These are phyloP conservation scores for Verticillium albo-atrum DNA, from an alignment of 2,329 filamentous ascomycete genomes.

Conservation along the genomic window DNA sequence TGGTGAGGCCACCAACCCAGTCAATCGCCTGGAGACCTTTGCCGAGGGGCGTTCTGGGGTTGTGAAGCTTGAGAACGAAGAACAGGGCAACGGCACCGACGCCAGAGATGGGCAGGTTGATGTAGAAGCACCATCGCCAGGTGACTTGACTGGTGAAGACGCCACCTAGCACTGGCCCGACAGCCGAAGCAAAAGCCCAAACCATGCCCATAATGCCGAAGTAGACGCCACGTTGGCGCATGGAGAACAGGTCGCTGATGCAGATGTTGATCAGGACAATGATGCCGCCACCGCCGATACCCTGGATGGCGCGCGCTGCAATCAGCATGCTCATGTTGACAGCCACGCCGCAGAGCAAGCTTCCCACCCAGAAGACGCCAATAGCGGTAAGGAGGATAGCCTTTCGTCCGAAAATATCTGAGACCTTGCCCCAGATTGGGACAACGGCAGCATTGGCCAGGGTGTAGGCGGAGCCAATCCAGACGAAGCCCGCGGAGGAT, in stretches of 20 bases:
- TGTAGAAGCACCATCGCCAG: slow-evolving; percentile 55
- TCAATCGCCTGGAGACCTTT: slow-evolving; percentile 59
- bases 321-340: slow-evolving; percentile 43
- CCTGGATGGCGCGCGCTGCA: slow-evolving; percentile 42
- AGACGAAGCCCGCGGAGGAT: slow-evolving; percentile 65
- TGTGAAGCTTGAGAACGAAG: slow-evolving; percentile 63
- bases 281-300: slow-evolving; percentile 47
- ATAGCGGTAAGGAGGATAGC: slow-evolving; percentile 43
- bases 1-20: slow-evolving; percentile 55
- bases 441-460: slow-evolving; percentile 63
- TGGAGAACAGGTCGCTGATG: slow-evolving; percentile 49
- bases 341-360: slow-evolving; percentile 42
- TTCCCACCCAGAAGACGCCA: slow-evolving; percentile 47
- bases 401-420: slow-evolving; percentile 55
- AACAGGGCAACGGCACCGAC: slow-evolving; percentile 52
- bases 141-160: slow-evolving; percentile 57
- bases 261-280: slow-evolving; percentile 48
- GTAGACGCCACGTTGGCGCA: slow-evolving; percentile 40
- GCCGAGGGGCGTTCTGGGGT: slow-evolving; percentile 57
- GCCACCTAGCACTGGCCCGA: slow-evolving; percentile 64
- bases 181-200: slow-evolving; percentile 60
- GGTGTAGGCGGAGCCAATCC: slow-evolving; percentile 72
- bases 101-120: slow-evolving; percentile 44
- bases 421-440: slow-evolving; percentile 66
- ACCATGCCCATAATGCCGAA: slow-evolving; percentile 63